Evolutionary conservation across 2,329 filamentous ascomycete genomes (phyloP).

Genomic region (Phaeosphaeria sp.): DNA sequence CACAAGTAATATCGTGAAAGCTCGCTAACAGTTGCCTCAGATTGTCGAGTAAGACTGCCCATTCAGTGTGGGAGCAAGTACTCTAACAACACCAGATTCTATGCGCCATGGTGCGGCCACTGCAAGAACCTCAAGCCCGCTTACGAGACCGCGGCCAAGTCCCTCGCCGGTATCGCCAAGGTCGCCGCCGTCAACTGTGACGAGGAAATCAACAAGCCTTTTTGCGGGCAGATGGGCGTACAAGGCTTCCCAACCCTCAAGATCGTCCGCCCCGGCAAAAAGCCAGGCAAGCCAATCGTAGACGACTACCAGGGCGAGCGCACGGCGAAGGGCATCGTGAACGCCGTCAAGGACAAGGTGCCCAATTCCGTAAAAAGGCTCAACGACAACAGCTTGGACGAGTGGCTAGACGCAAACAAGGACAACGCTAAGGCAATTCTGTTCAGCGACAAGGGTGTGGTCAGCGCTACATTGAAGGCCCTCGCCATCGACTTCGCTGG

Average conservation of each 20-base stretch:
- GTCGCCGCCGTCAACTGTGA: slow-evolving; percentile 96
- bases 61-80: background rate
- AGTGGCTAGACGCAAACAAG: slow-evolving; percentile 72
- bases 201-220: slow-evolving; percentile 86
- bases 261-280: slow-evolving; percentile 85
- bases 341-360: slow-evolving; percentile 84
- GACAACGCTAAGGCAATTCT: slow-evolving; percentile 83
- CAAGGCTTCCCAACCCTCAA: slow-evolving; percentile 97
- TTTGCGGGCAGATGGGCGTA: slow-evolving; percentile 85
- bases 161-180: slow-evolving; percentile 88
- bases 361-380: slow-evolving; percentile 88
- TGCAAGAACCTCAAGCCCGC: slow-evolving; percentile 95
- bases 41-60: slow-evolving; percentile 48
- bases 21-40: slow-evolving; percentile 22
- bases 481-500: slow-evolving; percentile 91
- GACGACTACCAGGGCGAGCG: slow-evolving; percentile 91
- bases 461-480: slow-evolving; percentile 80
- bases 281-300: slow-evolving; percentile 76
- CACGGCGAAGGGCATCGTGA: slow-evolving; percentile 84
- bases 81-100: slow-evolving; percentile 71
- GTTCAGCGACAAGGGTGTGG: slow-evolving; percentile 92
- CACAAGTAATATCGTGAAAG: background rate
- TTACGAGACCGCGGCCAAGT: slow-evolving; percentile 92
- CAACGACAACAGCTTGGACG: slow-evolving; percentile 77
- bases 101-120: slow-evolving; percentile 97